phyloP scores from a whole-genome alignment of 768 basidiomycete genomes.

The Boletus tylopilopsis region DNA sequence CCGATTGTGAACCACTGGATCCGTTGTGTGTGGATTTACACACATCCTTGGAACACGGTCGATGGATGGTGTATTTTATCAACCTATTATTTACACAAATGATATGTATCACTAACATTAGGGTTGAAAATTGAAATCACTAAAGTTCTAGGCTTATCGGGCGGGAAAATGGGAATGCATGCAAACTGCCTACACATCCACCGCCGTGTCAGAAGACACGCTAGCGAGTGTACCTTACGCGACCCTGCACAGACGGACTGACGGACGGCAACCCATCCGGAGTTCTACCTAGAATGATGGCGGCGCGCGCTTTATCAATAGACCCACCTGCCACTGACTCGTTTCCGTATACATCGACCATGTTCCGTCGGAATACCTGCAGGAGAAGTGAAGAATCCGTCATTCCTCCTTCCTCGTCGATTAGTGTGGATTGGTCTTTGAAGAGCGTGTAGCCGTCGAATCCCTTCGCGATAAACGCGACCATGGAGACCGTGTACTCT shows the following conservation, averaged over 20 bases:
- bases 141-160: no score
- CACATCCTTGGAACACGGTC: background rate
- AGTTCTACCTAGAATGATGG: background rate
- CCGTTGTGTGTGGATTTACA: background rate
- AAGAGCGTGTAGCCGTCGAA: conserved; percentile 10
- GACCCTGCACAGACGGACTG: conserved; percentile 12
- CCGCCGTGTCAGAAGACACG: background rate
- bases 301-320: conserved; percentile 8
- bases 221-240: conserved; percentile 2
- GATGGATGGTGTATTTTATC: conserved; percentile 11
- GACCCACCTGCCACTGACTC: background rate
- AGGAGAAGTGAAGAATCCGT: conserved; percentile 7
- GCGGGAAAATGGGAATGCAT: no score
- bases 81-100: conserved; percentile 10
- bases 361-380: conserved; percentile 7
- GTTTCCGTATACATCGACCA: background rate
- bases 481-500: conserved; percentile 5
- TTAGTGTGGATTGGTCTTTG: background rate
- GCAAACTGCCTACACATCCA: background rate
- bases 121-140: background rate
- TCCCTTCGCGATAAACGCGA: conserved; percentile 10
- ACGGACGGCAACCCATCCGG: background rate
- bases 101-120: conserved; percentile 7
- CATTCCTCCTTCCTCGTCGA: conserved; percentile 3
- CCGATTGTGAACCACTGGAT: background rate